Conservation (phyloP, 2,329 filamentous ascomycete genomes). For the Cytospora chrysosperma region DNA sequence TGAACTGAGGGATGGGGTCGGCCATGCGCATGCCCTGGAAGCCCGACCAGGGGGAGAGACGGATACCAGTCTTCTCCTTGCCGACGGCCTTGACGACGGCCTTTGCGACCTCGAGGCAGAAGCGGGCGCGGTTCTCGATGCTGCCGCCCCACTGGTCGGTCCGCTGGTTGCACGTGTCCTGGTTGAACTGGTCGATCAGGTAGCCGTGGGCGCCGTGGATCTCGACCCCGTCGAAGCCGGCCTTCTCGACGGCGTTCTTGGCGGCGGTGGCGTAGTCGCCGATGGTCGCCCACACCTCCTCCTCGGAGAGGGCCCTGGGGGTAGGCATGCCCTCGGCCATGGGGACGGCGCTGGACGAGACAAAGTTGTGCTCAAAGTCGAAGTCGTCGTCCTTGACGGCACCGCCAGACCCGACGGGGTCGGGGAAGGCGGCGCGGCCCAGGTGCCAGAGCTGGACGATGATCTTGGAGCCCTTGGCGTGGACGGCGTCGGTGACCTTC, state of each 20-base stretch:
- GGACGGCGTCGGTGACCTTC: constrained; percentile 59
- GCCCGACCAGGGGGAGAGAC: constrained; percentile 56
- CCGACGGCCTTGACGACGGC: constrained; percentile 45
- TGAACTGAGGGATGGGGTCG: constrained; percentile 59
- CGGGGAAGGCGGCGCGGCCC: constrained; percentile 50
- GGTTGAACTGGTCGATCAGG: constrained; percentile 63
- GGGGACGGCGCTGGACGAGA: constrained; percentile 40
- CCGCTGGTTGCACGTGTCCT: constrained; percentile 48
- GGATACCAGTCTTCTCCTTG: constrained; percentile 50
- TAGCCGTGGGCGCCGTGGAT: constrained; percentile 58
- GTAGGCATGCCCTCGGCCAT: constrained; percentile 49
- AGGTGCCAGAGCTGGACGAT: constrained; percentile 66
- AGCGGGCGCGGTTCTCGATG: constrained; percentile 52
- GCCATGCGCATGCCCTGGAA: constrained; percentile 62
- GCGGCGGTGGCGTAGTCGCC: constrained; percentile 56
- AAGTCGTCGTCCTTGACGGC: constrained; percentile 31
- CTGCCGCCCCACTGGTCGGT: constrained; percentile 56
- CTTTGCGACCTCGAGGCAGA: constrained; percentile 50
- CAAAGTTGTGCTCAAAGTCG: constrained; percentile 37
- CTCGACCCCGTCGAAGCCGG: constrained; percentile 71
- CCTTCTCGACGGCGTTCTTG: constrained; percentile 52
- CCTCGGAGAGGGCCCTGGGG: constrained; percentile 63
- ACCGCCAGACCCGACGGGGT: constrained; percentile 41
- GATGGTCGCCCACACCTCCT: constrained; percentile 66
- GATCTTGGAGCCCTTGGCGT: constrained; percentile 60